phyloP scores from a whole-genome alignment of 1,139 yeast species.

The Magnusiomyces tetraspermus region DNA sequence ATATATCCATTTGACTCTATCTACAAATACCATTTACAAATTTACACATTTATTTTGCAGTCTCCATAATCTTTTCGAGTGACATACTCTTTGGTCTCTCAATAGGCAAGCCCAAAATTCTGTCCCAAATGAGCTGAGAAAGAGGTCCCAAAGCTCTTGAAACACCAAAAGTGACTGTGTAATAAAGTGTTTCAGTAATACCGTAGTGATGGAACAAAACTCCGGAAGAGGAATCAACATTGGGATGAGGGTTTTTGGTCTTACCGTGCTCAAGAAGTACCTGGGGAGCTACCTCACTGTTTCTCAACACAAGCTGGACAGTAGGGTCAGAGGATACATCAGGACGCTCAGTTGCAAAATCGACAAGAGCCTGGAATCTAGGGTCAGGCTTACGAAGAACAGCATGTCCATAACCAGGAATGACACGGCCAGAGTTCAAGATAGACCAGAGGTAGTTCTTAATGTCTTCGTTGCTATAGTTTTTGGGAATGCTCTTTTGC shows the following conservation, averaged over 20 bases:
- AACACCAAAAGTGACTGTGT: constrained; percentile 97
- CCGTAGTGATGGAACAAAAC: constrained; percentile 96
- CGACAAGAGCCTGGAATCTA: constrained; percentile 95
- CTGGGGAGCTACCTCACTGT: constrained; percentile 91
- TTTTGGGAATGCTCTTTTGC: constrained; percentile 65
- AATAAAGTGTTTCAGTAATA: constrained; percentile 87
- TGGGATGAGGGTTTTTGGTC: constrained; percentile 99
- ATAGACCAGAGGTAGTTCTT: constrained; percentile 88
- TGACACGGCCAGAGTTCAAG: constrained; percentile 84
- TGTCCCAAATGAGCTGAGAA: constrained; percentile 92
- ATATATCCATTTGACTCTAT: too few species aligned
- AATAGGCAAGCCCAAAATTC: constrained; percentile 90
- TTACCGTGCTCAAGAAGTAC: constrained; percentile 95
- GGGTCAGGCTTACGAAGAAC: constrained; percentile 96
- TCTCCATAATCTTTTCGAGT: constrained; percentile 35
- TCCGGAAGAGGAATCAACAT: constrained; percentile 97
- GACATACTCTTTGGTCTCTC: constrained; percentile 98
- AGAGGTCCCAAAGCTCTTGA: constrained; percentile 96
- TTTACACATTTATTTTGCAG: constrained; percentile 23
- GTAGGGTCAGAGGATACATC: constrained; percentile 34
- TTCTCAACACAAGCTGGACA: constrained; percentile 80
- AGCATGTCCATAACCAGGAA: constrained; percentile 98
- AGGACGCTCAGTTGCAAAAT: constrained; percentile 50
- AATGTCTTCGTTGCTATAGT: constrained; percentile 62
- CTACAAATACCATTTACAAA: too few species aligned